A percentile compares a stretch with the other conserved stretches of the same genome.
These are phyloP conservation scores for Canna indica DNA, from an alignment of 176 grass and related monocot species.

Conservation along the genomic window DNA sequence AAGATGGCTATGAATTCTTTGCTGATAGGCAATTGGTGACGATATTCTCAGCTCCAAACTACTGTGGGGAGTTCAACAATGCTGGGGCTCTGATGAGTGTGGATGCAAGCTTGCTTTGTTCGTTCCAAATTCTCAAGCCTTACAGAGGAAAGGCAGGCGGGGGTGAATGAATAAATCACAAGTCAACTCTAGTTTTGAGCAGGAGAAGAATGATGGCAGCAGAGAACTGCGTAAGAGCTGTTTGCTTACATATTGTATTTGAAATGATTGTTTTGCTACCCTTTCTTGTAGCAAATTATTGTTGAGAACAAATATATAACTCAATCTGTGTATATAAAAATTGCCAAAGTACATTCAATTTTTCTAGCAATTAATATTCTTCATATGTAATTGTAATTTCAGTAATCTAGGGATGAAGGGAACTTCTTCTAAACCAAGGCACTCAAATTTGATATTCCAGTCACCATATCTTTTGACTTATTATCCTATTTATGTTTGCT, in stretches of 20 bases:
- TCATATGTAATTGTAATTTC: not conserved
- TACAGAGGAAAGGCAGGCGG: conserved; percentile 23
- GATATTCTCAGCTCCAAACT: conserved; percentile 53
- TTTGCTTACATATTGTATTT: not conserved
- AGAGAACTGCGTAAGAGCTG: not conserved
- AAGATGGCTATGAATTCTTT: conserved; percentile 4
- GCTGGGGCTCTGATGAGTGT: conserved; percentile 47
- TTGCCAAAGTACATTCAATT: not conserved
- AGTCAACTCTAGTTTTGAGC: not conserved
- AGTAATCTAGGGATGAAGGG: no score
- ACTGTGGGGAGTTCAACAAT: conserved; percentile 60
- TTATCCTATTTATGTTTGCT: no score
- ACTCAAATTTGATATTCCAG: no score
- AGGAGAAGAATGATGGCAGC: not conserved
- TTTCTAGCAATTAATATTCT: not conserved
- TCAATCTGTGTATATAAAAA: not conserved
- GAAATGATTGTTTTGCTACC: not conserved
- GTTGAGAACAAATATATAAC: not conserved
- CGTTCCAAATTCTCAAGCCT: conserved; percentile 56
- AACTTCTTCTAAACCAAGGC: no score
- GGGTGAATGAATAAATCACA: not conserved
- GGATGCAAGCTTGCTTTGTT: conserved; percentile 44
- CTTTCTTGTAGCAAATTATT: not conserved
- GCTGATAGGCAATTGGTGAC: conserved; percentile 34
- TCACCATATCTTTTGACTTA: no score